phyloP scores from a whole-genome alignment of 495 filamentous ascomycete species.

The Aspergillus nanangensis region DNA sequence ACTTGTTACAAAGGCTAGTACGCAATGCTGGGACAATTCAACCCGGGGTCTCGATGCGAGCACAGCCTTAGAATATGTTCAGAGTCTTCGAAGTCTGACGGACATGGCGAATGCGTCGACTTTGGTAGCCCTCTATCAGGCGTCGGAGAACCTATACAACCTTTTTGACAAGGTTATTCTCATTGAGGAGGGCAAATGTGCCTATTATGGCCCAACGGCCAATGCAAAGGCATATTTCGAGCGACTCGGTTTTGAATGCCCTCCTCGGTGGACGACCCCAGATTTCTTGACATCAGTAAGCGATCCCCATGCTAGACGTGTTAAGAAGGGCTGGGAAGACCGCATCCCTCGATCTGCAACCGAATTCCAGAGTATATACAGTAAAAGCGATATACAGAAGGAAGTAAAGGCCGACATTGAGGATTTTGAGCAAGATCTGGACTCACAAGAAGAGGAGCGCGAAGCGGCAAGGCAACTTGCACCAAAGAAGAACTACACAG shows the following conservation, averaged over 20 bases:
- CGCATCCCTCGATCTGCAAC: slow-evolving; percentile 55
- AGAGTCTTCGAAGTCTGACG: slow-evolving; percentile 57
- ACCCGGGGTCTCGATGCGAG: slow-evolving; percentile 65
- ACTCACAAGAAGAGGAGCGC: slow-evolving; percentile 41
- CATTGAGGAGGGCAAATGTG: slow-evolving; percentile 61
- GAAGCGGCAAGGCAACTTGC: slow-evolving; percentile 39
- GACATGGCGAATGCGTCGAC: slow-evolving; percentile 59
- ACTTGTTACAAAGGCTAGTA: slow-evolving; percentile 60
- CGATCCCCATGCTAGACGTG: slow-evolving; percentile 56
- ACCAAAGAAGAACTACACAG: slow-evolving; percentile 57
- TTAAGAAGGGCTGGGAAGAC: slow-evolving; percentile 54
- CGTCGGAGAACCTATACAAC: slow-evolving; percentile 63
- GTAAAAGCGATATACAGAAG: slow-evolving; percentile 38
- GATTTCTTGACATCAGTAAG: slow-evolving; percentile 69
- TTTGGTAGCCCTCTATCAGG: slow-evolving; percentile 66
- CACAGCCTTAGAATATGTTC: slow-evolving; percentile 64
- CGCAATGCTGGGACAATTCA: slow-evolving; percentile 66
- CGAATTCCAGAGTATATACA: slow-evolving; percentile 53
- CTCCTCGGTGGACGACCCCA: slow-evolving; percentile 58
- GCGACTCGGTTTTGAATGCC: slow-evolving; percentile 56
- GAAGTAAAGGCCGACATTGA: slow-evolving; percentile 36
- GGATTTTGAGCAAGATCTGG: slow-evolving; percentile 48
- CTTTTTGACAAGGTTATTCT: slow-evolving; percentile 69
- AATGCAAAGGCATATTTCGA: slow-evolving; percentile 60
- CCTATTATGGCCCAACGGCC: slow-evolving; percentile 58